Percentiles rank a stretch among this genome's conserved stretches.
phyloP scores from a whole-genome alignment of 192 early-diverging fungal species.

The Backusella mclennaniae region DNA sequence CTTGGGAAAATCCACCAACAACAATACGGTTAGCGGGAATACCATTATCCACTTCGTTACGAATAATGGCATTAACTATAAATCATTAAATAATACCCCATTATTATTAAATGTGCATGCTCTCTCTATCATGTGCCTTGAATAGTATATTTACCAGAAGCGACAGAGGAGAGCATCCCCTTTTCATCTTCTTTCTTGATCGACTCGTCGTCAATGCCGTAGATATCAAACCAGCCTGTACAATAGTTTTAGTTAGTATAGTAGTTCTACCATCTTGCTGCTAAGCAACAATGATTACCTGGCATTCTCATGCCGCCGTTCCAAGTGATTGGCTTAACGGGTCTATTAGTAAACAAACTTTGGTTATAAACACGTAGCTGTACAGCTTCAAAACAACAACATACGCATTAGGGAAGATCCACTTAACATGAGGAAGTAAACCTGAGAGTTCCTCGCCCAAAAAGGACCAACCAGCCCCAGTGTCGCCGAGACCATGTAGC shows the following conservation, averaged over 20 bases:
- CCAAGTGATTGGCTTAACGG: conserved; percentile 60
- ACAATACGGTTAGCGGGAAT: conserved; percentile 87
- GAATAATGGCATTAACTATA: conserved; percentile 56
- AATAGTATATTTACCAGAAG: conserved; percentile 25
- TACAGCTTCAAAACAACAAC: background rate
- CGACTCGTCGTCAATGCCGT: conserved; percentile 44
- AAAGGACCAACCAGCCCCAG: conserved; percentile 56
- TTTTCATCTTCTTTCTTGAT: conserved; percentile 61
- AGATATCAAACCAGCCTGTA: conserved; percentile 81
- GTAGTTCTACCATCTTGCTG: background rate
- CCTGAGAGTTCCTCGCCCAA: conserved; percentile 52
- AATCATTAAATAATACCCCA: background rate
- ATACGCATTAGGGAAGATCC: conserved; percentile 83
- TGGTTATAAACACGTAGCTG: background rate
- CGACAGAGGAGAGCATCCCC: conserved; percentile 65
- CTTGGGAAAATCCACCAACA: conserved; percentile 96
- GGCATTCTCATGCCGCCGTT: conserved; percentile 86
- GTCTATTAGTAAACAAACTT: conserved; percentile 27
- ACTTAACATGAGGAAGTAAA: conserved; percentile 82
- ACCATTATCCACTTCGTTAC: conserved; percentile 73
- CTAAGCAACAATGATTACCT: conserved; percentile 25
- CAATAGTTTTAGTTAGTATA: background rate
- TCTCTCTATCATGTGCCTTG: background rate
- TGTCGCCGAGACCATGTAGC: conserved; percentile 62
- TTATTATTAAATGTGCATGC: background rate